Conservation (phyloP, 306 rosid species). For the Quercus wislizeni region DNA sequence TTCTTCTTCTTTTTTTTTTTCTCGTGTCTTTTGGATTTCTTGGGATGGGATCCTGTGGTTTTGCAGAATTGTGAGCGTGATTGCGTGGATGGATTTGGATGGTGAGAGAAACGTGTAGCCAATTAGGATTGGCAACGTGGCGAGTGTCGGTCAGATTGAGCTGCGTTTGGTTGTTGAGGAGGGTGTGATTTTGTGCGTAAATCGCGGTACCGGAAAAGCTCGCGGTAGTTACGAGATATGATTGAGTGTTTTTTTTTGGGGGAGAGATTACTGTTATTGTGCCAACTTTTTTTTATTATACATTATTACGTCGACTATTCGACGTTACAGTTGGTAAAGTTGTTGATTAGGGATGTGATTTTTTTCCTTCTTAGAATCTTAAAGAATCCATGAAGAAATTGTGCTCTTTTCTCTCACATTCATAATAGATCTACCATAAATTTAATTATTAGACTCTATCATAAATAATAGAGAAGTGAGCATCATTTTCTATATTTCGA, state of each 20-base stretch:
- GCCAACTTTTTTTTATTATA: not conserved
- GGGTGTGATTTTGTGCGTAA: not conserved
- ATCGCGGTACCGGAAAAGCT: constrained; percentile 10
- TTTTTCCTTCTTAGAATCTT: accelerated
- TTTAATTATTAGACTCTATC: accelerated
- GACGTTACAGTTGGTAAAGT: too few relatives aligned
- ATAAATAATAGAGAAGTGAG: too few relatives aligned
- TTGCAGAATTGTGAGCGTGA: too few relatives aligned
- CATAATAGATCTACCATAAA: accelerated
- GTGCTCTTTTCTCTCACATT: accelerated
- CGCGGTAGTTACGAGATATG: not conserved
- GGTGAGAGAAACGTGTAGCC: not conserved
- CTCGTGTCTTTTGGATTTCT: too few relatives aligned
- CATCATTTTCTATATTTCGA: accelerated
- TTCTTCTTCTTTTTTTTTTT: too few relatives aligned
- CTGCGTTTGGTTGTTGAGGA: not conserved
- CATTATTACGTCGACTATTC: too few relatives aligned
- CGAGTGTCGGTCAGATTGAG: not conserved
- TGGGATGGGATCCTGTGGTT: not conserved
- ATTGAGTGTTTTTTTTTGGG: not conserved
- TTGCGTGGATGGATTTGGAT: not conserved
- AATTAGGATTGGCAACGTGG: not conserved
- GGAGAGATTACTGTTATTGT: not conserved
- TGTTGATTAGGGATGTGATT: too few relatives aligned
- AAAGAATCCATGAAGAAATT: accelerated